A percentile compares a stretch with the other conserved stretches of the same genome.
These are phyloP conservation scores for Penicillium verhagenii DNA, from an alignment of 495 filamentous ascomycete species.

Conservation along the genomic window DNA sequence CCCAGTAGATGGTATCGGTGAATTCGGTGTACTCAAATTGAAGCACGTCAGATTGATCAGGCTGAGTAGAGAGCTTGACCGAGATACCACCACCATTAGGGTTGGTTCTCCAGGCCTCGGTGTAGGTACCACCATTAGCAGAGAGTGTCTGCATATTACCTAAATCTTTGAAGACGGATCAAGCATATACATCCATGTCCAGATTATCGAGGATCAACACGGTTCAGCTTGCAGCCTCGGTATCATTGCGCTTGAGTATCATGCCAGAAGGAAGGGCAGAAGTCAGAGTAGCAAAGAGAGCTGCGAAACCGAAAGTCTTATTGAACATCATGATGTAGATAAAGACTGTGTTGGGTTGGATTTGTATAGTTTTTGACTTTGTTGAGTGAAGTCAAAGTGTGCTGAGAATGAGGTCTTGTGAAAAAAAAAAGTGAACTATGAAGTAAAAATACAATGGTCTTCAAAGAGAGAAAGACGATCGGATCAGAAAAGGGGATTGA, in stretches of 20 bases:
- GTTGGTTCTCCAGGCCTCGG: constrained; percentile 38
- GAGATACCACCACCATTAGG: constrained; percentile 43
- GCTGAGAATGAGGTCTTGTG: constrained; percentile 31
- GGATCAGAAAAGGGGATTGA: constrained; percentile 9
- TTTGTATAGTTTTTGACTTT: too few species aligned
- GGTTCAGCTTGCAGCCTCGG: constrained; percentile 26
- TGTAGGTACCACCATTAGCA: constrained; percentile 32
- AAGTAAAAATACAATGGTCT: constrained; percentile 9
- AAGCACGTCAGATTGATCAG: constrained; percentile 32
- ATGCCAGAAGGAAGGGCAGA: constrained; percentile 38
- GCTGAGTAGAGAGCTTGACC: constrained; percentile 40
- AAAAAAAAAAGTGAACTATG: constrained; percentile 9
- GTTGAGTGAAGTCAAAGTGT: constrained; percentile 17
- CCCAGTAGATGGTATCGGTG: constrained; percentile 41
- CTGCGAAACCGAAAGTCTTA: constrained; percentile 40
- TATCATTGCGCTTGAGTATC: constrained; percentile 23
- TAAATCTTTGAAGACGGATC: constrained; percentile 35
- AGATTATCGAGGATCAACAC: constrained; percentile 42
- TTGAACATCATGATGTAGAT: constrained; percentile 47
- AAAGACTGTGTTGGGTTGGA: constrained; percentile 14
- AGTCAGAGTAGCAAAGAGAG: constrained; percentile 37
- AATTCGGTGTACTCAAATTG: constrained; percentile 48
- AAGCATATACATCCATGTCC: constrained; percentile 36
- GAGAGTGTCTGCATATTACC: constrained; percentile 31
- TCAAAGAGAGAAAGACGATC: constrained; percentile 14